A percentile compares a stretch with the other conserved stretches of the same genome.
phyloP scores from a whole-genome alignment of 2,329 filamentous ascomycete species.

The Colletotrichum sp. region DNA sequence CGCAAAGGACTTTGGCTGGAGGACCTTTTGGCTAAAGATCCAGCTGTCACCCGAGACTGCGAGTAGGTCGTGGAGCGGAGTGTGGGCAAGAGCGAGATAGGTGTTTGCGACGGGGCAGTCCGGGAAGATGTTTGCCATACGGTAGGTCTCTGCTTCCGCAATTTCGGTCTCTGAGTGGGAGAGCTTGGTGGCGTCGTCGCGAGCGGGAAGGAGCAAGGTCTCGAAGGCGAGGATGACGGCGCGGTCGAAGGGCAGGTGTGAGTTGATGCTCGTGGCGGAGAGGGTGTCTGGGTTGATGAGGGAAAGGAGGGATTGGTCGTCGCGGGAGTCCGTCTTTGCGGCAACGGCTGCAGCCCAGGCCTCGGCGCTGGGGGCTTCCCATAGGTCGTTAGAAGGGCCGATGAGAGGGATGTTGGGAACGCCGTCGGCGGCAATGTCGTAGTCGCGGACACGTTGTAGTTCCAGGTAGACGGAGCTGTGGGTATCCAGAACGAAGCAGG shows the following conservation, averaged over 20 bases:
- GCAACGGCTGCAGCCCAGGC: constrained; percentile 49
- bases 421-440: constrained; percentile 39
- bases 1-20: constrained; percentile 45
- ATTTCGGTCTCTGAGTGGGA: constrained; percentile 27
- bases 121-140: constrained; percentile 48
- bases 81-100: constrained; percentile 62
- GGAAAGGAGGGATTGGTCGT: constrained; percentile 4
- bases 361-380: constrained; percentile 51
- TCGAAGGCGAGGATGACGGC: constrained; percentile 44
- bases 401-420: constrained; percentile 51
- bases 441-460: constrained; percentile 40
- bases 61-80: constrained; percentile 62
- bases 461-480: constrained; percentile 62
- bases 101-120: constrained; percentile 52
- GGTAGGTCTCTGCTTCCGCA: constrained; percentile 27
- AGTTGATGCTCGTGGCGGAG: constrained; percentile 38
- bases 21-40: constrained; percentile 61
- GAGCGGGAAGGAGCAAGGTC: constrained; percentile 41
- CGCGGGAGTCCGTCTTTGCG: constrained; percentile 21
- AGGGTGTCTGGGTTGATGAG: constrained; percentile 33
- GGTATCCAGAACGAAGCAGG: constrained; percentile 62
- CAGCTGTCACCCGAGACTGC: constrained; percentile 64
- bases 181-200: constrained; percentile 29
- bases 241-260: constrained; percentile 42
- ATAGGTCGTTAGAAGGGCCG: constrained; percentile 48